phyloP scores from a whole-genome alignment of 768 basidiomycete genomes.

The Thelephora aurantiotincta region DNA sequence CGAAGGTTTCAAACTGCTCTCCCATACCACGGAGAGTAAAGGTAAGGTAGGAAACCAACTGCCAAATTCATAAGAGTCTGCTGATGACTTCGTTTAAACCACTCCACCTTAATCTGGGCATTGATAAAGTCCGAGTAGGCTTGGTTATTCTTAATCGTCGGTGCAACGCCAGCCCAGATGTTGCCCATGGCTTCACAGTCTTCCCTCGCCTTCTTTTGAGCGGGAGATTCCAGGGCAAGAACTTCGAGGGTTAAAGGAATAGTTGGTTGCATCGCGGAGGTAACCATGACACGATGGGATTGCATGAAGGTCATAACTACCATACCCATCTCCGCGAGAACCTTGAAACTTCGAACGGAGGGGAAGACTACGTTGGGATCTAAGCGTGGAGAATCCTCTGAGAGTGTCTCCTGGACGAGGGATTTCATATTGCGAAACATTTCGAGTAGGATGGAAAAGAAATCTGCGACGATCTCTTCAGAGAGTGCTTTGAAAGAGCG shows the following conservation, averaged over 20 bases:
- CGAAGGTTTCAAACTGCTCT: conserved; percentile 58
- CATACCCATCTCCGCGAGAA: conserved; percentile 87
- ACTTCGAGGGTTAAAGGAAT: conserved; percentile 71
- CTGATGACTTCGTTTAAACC: neutral
- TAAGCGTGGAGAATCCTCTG: conserved; percentile 41
- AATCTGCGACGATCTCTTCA: conserved; percentile 64
- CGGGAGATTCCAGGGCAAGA: conserved; percentile 64
- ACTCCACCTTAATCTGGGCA: conserved; percentile 78
- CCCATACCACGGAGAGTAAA: conserved; percentile 66
- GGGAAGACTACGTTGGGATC: conserved; percentile 49
- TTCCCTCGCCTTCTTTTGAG: conserved; percentile 64
- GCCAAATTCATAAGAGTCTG: neutral
- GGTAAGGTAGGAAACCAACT: conserved; percentile 83
- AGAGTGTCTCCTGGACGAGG: conserved; percentile 63
- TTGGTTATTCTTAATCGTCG: conserved; percentile 53
- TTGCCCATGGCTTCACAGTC: conserved; percentile 73
- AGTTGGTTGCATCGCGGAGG: conserved; percentile 51
- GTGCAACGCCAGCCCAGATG: conserved; percentile 73
- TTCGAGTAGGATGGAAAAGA: conserved; percentile 69
- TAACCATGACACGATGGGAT: conserved; percentile 52
- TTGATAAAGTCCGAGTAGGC: conserved; percentile 75
- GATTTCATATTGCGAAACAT: conserved; percentile 60
- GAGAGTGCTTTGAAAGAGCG: conserved; percentile 60
- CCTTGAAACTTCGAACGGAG: conserved; percentile 81
- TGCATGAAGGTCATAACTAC: conserved; percentile 86